These are phyloP conservation scores for Fusarium citri DNA, from an alignment of 2,329 filamentous ascomycete species.

Conservation along the genomic window DNA sequence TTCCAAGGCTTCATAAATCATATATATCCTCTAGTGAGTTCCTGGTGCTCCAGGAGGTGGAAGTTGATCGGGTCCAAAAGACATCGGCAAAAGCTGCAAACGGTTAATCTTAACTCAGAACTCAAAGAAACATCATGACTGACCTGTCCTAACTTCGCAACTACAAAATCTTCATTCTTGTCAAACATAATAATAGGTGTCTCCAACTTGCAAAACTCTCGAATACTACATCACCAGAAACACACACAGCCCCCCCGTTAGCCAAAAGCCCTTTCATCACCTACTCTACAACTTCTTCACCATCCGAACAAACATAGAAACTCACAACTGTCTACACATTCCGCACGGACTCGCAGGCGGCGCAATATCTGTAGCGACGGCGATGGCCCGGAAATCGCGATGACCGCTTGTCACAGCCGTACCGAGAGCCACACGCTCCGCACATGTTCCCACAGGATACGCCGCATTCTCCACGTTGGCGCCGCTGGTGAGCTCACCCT, in stretches of 20 bases:
- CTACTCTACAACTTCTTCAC: neutral
- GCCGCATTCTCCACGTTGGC: slow-evolving; percentile 94
- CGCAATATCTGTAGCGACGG: slow-evolving; percentile 83
- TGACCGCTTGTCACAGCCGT: slow-evolving; percentile 76
- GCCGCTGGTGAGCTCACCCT: slow-evolving; percentile 63
- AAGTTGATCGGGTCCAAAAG: slow-evolving; percentile 73
- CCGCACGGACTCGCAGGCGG: slow-evolving; percentile 84
- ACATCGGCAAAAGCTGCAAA: slow-evolving; percentile 72
- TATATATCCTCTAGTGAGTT: neutral
- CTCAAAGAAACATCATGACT: slow-evolving; percentile 33
- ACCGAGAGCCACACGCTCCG: slow-evolving; percentile 89
- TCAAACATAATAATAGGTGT: slow-evolving; percentile 94
- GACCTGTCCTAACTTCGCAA: slow-evolving; percentile 76
- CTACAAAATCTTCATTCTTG: slow-evolving; percentile 77
- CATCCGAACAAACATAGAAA: slow-evolving; percentile 34
- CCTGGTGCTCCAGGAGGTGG: slow-evolving; percentile 50
- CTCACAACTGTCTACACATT: slow-evolving; percentile 94
- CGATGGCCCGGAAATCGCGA: slow-evolving; percentile 77
- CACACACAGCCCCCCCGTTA: slow-evolving; percentile 29
- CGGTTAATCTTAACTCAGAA: slow-evolving; percentile 7
- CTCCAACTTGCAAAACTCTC: slow-evolving; percentile 76
- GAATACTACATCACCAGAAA: slow-evolving; percentile 64
- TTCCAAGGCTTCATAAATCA: neutral
- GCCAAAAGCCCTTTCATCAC: slow-evolving; percentile 8
- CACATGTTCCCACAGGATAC: slow-evolving; percentile 95